Evolutionary conservation across 2,329 filamentous ascomycete genomes (phyloP).

Genomic region (Apiospora phragmitis): DNA sequence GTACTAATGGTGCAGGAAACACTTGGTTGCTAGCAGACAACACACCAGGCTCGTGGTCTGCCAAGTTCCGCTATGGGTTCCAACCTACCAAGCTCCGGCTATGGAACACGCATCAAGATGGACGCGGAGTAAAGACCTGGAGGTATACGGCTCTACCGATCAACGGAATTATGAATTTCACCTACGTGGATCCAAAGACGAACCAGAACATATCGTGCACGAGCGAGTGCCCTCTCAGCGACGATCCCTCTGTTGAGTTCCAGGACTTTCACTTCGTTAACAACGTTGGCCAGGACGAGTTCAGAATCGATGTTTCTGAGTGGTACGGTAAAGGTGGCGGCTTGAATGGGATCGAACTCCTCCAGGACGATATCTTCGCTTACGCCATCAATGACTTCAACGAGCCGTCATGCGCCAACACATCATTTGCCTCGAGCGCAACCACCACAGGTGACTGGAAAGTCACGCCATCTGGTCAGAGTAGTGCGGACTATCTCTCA

Average conservation of each 20-base stretch:
- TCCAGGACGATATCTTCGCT: slow-evolving; percentile 79
- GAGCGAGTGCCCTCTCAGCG: slow-evolving; percentile 79
- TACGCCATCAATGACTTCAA: slow-evolving; percentile 90
- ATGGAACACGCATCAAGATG: slow-evolving; percentile 83
- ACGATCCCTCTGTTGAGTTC: slow-evolving; percentile 63
- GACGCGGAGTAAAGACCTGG: slow-evolving; percentile 85
- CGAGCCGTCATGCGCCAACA: slow-evolving; percentile 75
- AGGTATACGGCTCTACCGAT: slow-evolving; percentile 83
- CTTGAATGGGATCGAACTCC: slow-evolving; percentile 82
- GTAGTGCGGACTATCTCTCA: slow-evolving; percentile 75
- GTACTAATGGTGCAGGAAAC: slow-evolving; percentile 67
- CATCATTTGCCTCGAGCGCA: slow-evolving; percentile 64
- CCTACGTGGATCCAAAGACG: slow-evolving; percentile 75
- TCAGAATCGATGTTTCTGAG: slow-evolving; percentile 80
- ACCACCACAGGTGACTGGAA: slow-evolving; percentile 75
- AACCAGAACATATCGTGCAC: slow-evolving; percentile 74
- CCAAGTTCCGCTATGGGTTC: slow-evolving; percentile 80
- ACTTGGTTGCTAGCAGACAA: slow-evolving; percentile 82
- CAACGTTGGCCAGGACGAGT: slow-evolving; percentile 80
- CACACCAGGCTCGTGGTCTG: slow-evolving; percentile 78
- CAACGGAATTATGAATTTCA: slow-evolving; percentile 94
- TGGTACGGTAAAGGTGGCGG: slow-evolving; percentile 89
- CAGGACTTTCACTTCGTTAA: slow-evolving; percentile 96
- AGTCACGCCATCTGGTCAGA: slow-evolving; percentile 65
- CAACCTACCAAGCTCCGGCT: slow-evolving; percentile 83